Percentiles rank a stretch among this genome's conserved stretches.
These are phyloP conservation scores for Salix udensis DNA, from an alignment of 345 rosid genomes.

Conservation along the genomic window DNA sequence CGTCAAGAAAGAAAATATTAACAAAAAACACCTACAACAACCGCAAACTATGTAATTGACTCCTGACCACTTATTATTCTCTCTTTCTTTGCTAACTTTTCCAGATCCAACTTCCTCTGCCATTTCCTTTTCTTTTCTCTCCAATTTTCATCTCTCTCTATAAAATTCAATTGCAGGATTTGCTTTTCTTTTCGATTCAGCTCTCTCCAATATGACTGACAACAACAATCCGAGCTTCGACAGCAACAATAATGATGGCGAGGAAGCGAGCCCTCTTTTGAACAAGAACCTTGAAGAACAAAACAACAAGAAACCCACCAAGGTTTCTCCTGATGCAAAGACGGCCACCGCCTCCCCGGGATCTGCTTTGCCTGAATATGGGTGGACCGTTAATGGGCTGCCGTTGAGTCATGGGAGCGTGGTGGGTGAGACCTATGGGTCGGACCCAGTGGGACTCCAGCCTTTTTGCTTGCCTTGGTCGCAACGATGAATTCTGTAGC, in stretches of 20 bases:
- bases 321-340: constrained; percentile 14
- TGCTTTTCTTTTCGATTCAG: not conserved
- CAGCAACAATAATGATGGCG: constrained; percentile 22
- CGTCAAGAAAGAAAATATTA: not conserved
- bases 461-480: constrained; percentile 72
- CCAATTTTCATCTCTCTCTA: not conserved
- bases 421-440: constrained; percentile 80
- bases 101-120: not conserved
- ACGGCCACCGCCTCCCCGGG: constrained; percentile 4
- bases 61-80: not conserved
- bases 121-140: not conserved
- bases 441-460: constrained; percentile 73
- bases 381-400: constrained; percentile 81
- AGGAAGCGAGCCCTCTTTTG: constrained; percentile 78
- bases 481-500: constrained; percentile 89
- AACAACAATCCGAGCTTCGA: constrained; percentile 12
- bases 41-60: not conserved
- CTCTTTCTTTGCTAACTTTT: not conserved
- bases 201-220: constrained; percentile 38
- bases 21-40: not conserved
- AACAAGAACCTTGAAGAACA: constrained; percentile 28
- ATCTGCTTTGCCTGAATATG: constrained; percentile 24
- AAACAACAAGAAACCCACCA: constrained; percentile 33
- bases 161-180: not conserved
- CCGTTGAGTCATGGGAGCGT: constrained; percentile 72